Conservation (phyloP, 2,329 filamentous ascomycete species). For the Calonectria pteridis region DNA sequence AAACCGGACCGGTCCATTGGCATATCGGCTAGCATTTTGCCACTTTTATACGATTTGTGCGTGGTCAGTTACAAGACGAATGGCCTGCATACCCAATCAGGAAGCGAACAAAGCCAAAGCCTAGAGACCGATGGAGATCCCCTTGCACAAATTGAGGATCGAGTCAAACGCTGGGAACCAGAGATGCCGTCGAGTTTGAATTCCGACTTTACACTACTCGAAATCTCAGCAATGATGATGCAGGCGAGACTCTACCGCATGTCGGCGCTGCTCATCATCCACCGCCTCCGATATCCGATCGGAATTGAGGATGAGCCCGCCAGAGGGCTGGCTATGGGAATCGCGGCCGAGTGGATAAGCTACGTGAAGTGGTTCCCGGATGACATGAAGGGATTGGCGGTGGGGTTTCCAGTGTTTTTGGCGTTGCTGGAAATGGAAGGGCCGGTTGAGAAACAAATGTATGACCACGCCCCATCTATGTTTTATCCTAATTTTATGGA, state of each 20-base stretch:
- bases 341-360: background rate
- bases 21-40: background rate
- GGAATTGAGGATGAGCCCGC: background rate
- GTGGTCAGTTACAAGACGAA: background rate
- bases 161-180: background rate
- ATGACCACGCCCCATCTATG: background rate
- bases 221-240: slow-evolving; percentile 3
- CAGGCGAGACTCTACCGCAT: background rate
- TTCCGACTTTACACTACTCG: background rate
- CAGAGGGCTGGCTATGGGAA: background rate
- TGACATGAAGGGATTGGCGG: background rate
- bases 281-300: background rate
- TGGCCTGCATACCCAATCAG: background rate
- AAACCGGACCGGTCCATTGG: background rate
- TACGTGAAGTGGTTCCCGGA: background rate
- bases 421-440: background rate
- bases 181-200: background rate
- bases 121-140: background rate
- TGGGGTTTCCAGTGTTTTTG: background rate
- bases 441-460: background rate
- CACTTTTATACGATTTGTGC: background rate
- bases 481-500: slow-evolving; percentile 1
- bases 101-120: background rate
- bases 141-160: background rate
- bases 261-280: background rate